Conservation (phyloP, 2,329 filamentous ascomycete species). For the Cryphonectria carpinicola region DNA sequence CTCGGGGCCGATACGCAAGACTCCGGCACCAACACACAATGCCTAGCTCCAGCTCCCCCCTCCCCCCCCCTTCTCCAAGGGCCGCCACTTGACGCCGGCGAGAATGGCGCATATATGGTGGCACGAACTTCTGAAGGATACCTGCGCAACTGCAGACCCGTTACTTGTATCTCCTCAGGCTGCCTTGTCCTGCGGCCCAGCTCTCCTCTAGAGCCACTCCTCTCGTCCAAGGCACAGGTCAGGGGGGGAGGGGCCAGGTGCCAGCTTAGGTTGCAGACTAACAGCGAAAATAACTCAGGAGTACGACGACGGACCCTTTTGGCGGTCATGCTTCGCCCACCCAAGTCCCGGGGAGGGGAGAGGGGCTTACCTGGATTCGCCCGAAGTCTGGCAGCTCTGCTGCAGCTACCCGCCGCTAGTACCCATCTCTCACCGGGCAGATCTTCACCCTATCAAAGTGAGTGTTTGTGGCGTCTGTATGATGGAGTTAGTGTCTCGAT, state of each 20-base stretch:
- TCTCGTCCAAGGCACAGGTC: constrained; percentile 17
- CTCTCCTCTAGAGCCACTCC: constrained; percentile 17
- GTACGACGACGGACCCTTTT: constrained; percentile 33
- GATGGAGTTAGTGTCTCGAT: constrained; percentile 48
- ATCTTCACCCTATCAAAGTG: constrained; percentile 45
- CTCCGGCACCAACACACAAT: constrained; percentile 20
- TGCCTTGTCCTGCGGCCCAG: constrained; percentile 15
- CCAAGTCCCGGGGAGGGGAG: constrained; percentile 37
- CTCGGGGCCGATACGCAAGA: constrained; percentile 36
- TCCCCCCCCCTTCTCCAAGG: neutral
- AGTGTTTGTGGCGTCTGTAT: constrained; percentile 54
- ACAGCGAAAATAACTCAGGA: constrained; percentile 25
- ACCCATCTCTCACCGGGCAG: constrained; percentile 40
- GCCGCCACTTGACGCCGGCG: constrained; percentile 19
- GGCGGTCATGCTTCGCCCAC: constrained; percentile 35
- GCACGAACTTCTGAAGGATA: neutral
- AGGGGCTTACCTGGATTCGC: constrained; percentile 36
- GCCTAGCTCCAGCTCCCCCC: constrained; percentile 5
- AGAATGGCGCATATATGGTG: constrained; percentile 13
- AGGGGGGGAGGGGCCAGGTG: constrained; percentile 12
- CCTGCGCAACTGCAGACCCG: constrained; percentile 1
- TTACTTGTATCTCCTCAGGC: constrained; percentile 10
- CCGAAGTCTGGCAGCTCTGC: constrained; percentile 39
- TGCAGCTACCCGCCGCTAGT: constrained; percentile 47
- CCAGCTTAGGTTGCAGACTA: constrained; percentile 19